These are phyloP conservation scores for Dunaliella salina DNA, from an alignment of 163 green algal species.

Conservation along the genomic window DNA sequence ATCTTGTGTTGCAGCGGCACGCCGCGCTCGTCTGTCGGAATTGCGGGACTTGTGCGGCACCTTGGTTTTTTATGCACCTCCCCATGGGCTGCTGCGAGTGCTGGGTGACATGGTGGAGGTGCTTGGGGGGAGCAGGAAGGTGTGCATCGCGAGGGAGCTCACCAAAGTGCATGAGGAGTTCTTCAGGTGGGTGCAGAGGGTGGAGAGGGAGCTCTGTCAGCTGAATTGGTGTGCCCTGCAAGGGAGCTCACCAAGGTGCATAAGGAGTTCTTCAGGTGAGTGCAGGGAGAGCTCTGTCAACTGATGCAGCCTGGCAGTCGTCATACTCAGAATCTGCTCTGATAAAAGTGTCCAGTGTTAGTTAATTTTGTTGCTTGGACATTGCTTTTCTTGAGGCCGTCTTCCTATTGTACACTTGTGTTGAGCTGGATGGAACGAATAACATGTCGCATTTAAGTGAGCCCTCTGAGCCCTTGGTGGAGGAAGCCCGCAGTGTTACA, in stretches of 20 bases:
- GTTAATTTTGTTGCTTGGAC: too few relatives aligned
- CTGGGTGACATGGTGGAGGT: constrained; percentile 57
- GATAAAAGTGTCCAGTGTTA: too few relatives aligned
- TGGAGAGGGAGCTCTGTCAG: not conserved
- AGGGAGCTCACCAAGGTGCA: constrained; percentile 84
- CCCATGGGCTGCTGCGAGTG: constrained; percentile 55
- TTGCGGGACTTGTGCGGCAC: constrained; percentile 44
- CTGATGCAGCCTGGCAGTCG: not conserved
- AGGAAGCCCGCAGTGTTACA: too few relatives aligned
- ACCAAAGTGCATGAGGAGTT: constrained; percentile 75
- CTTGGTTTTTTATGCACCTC: constrained; percentile 71
- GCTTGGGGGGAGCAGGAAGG: constrained; percentile 50
- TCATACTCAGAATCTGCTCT: not conserved
- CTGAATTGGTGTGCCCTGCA: constrained; percentile 56
- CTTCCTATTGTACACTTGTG: too few relatives aligned
- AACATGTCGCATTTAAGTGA: too few relatives aligned
- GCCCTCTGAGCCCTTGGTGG: too few relatives aligned
- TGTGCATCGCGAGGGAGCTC: constrained; percentile 77
- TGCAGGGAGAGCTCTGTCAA: not conserved
- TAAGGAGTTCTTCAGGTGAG: constrained; percentile 51
- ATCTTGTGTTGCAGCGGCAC: constrained; percentile 24
- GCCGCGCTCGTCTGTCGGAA: constrained; percentile 34
- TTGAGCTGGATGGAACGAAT: too few relatives aligned
- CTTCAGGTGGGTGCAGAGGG: constrained; percentile 33
- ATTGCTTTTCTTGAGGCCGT: too few relatives aligned